Evolutionary conservation across 371 early-diverging fungal genomes (phyloP).

Genomic region (Circinella minor): DNA sequence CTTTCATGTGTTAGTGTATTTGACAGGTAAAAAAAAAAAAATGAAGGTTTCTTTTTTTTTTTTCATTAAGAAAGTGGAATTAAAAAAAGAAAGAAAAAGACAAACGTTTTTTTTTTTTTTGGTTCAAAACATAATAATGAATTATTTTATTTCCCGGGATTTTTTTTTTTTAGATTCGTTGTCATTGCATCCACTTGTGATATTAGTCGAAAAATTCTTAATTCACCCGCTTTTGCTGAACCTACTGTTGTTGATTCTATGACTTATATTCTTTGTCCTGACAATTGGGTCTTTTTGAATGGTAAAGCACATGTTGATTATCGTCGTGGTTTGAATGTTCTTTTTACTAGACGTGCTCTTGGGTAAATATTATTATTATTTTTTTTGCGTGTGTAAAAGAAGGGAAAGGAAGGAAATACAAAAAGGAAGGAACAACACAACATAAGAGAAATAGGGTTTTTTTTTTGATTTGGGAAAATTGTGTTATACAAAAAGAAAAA

Average conservation of each 20-base stretch:
- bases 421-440: background rate
- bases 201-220: constrained; percentile 53
- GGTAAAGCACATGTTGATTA: constrained; percentile 58
- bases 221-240: constrained; percentile 48
- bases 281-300: constrained; percentile 58
- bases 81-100: too few species aligned
- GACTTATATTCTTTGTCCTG: constrained; percentile 52
- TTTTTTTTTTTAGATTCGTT: constrained; percentile 41
- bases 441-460: background rate
- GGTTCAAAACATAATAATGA: too few species aligned
- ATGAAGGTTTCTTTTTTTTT: background rate
- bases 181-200: constrained; percentile 61
- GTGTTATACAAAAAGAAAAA: background rate
- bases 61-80: background rate
- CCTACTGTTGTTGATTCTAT: constrained; percentile 57
- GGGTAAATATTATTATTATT: constrained; percentile 31
- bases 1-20: constrained; percentile 59
- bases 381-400: too few species aligned
- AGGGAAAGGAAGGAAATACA: too few species aligned
- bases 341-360: constrained; percentile 54
- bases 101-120: too few species aligned
- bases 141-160: background rate
- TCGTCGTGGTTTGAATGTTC: constrained; percentile 52
- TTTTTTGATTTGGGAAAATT: background rate
- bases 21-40: constrained; percentile 43